A percentile compares a stretch with the other conserved stretches of the same genome.
phyloP scores from a whole-genome alignment of 306 rosid genomes.

The Vicia faba region DNA sequence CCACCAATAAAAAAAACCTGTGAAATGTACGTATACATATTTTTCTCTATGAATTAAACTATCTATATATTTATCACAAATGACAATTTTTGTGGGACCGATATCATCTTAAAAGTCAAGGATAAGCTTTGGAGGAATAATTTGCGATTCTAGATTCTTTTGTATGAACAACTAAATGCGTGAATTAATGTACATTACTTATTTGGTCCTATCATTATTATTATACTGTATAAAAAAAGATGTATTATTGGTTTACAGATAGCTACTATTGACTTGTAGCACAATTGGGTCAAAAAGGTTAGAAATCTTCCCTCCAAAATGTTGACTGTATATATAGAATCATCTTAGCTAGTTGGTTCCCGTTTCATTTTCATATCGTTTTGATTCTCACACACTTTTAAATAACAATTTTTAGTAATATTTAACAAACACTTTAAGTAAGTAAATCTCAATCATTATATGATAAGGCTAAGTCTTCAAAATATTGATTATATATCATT shows the following conservation, averaged over 20 bases:
- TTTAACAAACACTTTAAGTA: too few relatives aligned
- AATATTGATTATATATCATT: too few relatives aligned
- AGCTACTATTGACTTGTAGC: constrained; percentile 11
- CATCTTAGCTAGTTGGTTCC: neutral
- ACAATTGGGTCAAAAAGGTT: neutral
- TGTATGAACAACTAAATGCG: neutral
- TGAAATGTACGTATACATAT: too few relatives aligned
- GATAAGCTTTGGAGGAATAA: neutral
- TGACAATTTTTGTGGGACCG: neutral
- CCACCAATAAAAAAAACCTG: too few relatives aligned
- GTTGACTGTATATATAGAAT: neutral
- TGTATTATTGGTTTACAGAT: constrained; percentile 32
- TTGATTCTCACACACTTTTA: too few relatives aligned
- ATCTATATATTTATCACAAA: too few relatives aligned
- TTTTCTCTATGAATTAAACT: too few relatives aligned
- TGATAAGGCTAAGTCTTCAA: too few relatives aligned
- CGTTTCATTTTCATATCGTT: too few relatives aligned
- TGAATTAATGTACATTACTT: neutral
- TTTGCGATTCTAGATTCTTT: constrained; percentile 30
- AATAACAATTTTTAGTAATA: too few relatives aligned
- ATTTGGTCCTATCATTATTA: constrained; percentile 1
- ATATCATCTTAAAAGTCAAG: constrained; percentile 10
- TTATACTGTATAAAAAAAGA: neutral
- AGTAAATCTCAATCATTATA: too few relatives aligned
- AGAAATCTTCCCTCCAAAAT: neutral